Evolutionary conservation across 1,284 basidiomycete genomes (phyloP).

Genomic region (Anthracocystis walkeri): DNA sequence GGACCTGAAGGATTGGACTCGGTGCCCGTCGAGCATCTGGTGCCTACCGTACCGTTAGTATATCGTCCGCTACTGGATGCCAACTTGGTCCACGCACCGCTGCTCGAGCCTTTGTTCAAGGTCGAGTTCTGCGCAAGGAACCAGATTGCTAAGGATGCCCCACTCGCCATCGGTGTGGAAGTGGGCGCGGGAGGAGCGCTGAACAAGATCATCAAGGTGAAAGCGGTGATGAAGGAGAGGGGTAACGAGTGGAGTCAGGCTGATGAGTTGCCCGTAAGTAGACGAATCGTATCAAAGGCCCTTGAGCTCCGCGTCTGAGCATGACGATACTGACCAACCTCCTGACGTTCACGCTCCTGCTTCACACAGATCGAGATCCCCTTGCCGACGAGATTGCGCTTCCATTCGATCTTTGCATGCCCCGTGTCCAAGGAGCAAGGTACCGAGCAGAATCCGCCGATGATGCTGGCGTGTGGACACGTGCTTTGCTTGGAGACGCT

Average conservation of each 20-base stretch:
- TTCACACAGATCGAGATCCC: conserved; percentile 87
- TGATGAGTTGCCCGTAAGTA: conserved; percentile 84
- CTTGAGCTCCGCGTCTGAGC: neutral
- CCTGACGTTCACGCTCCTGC: neutral
- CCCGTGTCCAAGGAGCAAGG: conserved; percentile 98
- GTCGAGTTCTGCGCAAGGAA: conserved; percentile 88
- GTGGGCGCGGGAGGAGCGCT: conserved; percentile 90
- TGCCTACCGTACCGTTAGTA: conserved; percentile 42
- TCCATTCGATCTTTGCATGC: conserved; percentile 97
- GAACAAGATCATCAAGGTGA: conserved; percentile 88
- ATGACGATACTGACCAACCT: neutral
- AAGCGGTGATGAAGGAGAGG: conserved; percentile 88
- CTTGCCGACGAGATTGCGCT: conserved; percentile 79
- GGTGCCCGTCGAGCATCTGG: conserved; percentile 40
- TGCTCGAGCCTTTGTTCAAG: conserved; percentile 83
- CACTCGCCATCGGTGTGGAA: conserved; percentile 86
- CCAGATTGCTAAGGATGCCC: conserved; percentile 87
- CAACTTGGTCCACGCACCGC: conserved; percentile 73
- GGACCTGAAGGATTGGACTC: conserved; percentile 31
- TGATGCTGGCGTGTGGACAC: conserved; percentile 97
- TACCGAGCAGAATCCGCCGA: conserved; percentile 91
- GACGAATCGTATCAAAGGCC: conserved; percentile 59
- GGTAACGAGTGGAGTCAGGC: conserved; percentile 90
- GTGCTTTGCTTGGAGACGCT: conserved; percentile 61
- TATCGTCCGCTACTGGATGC: conserved; percentile 57